Base-by-base conservation (phyloP, 805 yeast species). In the Nakazawaea holstii region DNA sequence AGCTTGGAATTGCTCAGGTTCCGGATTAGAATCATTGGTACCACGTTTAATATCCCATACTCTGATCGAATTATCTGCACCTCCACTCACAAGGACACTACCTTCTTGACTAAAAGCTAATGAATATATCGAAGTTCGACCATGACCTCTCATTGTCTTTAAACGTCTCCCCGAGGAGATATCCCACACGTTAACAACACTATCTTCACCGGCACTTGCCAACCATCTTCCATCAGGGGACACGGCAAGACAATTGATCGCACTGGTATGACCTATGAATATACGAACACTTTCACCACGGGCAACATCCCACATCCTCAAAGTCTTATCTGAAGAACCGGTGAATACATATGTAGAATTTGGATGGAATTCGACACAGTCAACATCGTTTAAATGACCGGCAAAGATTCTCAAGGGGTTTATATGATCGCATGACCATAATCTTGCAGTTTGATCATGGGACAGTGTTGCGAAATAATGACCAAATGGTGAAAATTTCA, bases 381-480 rank as follows among this genome's bases (percentile, higher is more conserved):
- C 98, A 35, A 94, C 98, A 68, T 94, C 99, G 59, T 89, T 87
- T 58, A 91, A 76, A 67, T 94, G 99, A 0, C 99, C 99, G 0
- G 98, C 98, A 71, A 94, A 92, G 26, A 94, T 87, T 55, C 99
- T 75, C 57, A 94, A 72, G 33, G 99, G 98, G 62, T 92, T 91
- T 39, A 94, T 91, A 66, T 94, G 99, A 64, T 94, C 99, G 56
- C 96, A 89, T 26, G 96, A 90, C 99, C 99, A 94, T 48, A 94
- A 72, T 52, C 98, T 77, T 1, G 98, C 98, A 0, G 99, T 94
- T 64, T 91, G 97, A 62, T 94, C 99, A 61, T 91, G 97, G 2
- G 97, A 88, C 0, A 95, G 97, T 0, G 97, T 91, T n/a, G 95
- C 97, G 66, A 94, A 94, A 68, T 94, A 94, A 67, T 94, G 98